phyloP scores from a whole-genome alignment of 139 green algal genomes.

The Nannochloris sp. region DNA sequence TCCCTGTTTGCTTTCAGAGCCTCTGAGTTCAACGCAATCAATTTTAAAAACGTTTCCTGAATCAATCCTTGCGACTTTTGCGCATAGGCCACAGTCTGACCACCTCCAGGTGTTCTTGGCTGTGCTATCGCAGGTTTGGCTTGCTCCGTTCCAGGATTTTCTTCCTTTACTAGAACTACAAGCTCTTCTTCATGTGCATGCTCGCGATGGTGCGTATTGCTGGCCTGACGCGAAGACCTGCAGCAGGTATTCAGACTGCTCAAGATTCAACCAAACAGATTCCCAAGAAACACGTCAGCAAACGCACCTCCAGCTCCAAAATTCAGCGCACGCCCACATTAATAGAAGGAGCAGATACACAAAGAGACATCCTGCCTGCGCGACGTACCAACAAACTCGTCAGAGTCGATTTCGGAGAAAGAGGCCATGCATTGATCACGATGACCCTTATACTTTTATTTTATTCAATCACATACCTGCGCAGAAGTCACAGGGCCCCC shows the following conservation, averaged over 20 bases:
- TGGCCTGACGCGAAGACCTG: neutral
- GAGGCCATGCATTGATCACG: no score
- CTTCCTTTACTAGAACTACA: neutral
- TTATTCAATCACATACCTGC: slow-evolving; percentile 5
- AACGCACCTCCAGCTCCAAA: neutral
- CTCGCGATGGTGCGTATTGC: neutral
- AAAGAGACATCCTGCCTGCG: slow-evolving; percentile 10
- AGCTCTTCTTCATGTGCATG: neutral
- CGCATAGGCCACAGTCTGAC: neutral
- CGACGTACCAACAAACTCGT: no score
- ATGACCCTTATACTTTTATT: no score
- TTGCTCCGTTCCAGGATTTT: neutral
- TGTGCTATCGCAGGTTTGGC: neutral
- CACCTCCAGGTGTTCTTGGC: neutral
- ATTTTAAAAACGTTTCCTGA: slow-evolving; percentile 6
- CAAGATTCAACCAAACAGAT: neutral
- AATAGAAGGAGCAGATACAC: slow-evolving; percentile 3
- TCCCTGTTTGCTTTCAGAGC: slow-evolving; percentile 10
- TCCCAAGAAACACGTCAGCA: neutral
- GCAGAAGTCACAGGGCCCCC: slow-evolving; percentile 9
- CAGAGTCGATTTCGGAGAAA: no score
- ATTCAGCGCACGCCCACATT: slow-evolving; percentile 6
- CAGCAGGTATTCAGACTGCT: neutral
- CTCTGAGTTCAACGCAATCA: slow-evolving; percentile 25
- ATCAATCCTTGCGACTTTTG: slow-evolving; percentile 1